Evolutionary conservation across 257 asterid genomes (phyloP).

Genomic region (Cinchona pubescens): DNA sequence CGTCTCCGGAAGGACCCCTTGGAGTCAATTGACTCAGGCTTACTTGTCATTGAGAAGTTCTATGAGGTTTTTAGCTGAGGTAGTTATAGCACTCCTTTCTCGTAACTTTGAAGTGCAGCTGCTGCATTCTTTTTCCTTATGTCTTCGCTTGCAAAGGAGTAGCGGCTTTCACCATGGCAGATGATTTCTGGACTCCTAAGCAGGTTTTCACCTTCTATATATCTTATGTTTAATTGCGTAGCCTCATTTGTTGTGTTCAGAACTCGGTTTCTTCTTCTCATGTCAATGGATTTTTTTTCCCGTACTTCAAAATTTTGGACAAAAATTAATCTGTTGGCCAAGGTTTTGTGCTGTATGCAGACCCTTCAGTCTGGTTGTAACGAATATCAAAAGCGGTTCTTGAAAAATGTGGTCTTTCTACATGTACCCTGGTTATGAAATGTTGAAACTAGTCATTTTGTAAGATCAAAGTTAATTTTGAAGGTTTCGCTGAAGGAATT

Average conservation of each 20-base stretch:
- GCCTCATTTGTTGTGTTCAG: not conserved
- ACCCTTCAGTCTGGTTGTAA: not conserved
- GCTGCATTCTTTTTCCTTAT: not conserved
- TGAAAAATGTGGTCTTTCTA: not conserved
- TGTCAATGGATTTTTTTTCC: not conserved
- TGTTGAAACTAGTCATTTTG: not conserved
- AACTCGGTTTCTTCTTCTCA: not conserved
- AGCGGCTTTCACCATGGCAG: not conserved
- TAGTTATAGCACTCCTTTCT: not conserved
- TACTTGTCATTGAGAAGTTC: slow-evolving; percentile 86
- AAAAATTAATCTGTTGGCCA: not conserved
- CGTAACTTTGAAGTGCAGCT: slow-evolving; percentile 16
- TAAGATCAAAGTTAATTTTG: not conserved
- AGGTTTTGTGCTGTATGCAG: not conserved
- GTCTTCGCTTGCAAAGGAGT: not conserved
- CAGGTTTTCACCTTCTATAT: not conserved
- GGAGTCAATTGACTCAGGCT: slow-evolving; percentile 91
- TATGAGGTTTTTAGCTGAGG: slow-evolving; percentile 67
- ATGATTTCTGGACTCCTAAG: no score
- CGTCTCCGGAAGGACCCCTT: slow-evolving; percentile 84
- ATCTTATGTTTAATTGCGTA: not conserved
- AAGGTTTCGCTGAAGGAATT: not conserved
- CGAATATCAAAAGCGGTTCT: not conserved
- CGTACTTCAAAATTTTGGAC: no score
- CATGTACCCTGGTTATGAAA: not conserved